phyloP scores from a whole-genome alignment of 805 yeast species.

The Schizosaccharomyces pombe region DNA sequence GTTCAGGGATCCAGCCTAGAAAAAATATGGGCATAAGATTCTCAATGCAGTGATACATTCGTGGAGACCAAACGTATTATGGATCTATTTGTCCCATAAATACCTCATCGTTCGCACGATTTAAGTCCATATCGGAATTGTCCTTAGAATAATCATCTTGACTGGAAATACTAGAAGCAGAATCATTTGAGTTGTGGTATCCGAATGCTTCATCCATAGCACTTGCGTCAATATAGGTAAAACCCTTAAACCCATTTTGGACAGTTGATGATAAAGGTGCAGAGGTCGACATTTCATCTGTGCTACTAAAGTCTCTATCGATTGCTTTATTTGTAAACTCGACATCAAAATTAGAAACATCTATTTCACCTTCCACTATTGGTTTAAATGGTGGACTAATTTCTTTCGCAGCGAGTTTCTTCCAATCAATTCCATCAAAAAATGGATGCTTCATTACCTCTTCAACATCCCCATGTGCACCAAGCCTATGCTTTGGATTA shows the following conservation, averaged over 20 bases:
- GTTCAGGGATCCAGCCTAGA: too few species aligned
- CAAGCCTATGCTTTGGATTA: conserved; percentile 85
- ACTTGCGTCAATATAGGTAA: conserved; percentile 29
- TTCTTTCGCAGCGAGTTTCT: conserved; percentile 45
- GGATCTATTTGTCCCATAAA: background rate
- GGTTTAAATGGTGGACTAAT: conserved; percentile 81
- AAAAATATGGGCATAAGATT: too few species aligned
- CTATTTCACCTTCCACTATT: conserved; percentile 78
- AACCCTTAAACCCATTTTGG: conserved; percentile 88
- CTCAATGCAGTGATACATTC: too few species aligned
- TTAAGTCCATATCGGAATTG: too few species aligned
- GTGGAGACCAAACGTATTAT: too few species aligned
- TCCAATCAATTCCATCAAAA: conserved; percentile 83
- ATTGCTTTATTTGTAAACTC: conserved; percentile 48
- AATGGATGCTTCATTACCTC: conserved; percentile 88
- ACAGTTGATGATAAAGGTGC: conserved; percentile 81
- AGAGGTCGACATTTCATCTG: conserved; percentile 5
- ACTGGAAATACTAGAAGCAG: background rate
- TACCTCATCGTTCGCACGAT: background rate
- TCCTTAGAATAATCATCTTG: background rate
- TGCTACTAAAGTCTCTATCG: background rate
- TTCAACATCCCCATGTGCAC: conserved; percentile 76
- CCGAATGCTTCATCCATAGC: conserved; percentile 7
- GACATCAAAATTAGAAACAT: conserved; percentile 92
- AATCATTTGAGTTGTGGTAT: background rate